Percentiles rank a stretch among this genome's conserved stretches.
These are phyloP conservation scores for Aegilops tauschii DNA, from an alignment of 176 grass and related monocot genomes.

Conservation along the genomic window DNA sequence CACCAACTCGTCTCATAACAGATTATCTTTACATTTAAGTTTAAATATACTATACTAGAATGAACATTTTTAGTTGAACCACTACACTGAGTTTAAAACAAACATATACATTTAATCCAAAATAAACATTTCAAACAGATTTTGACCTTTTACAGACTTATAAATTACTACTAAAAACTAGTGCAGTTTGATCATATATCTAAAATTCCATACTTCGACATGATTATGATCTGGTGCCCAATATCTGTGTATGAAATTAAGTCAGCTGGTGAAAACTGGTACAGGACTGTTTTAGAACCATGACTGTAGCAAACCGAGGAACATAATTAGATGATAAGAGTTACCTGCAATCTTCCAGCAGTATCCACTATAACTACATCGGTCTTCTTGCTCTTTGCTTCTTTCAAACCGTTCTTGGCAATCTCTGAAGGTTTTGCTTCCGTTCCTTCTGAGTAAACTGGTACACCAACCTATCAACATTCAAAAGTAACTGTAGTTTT, in stretches of 20 bases:
- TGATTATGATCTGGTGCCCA: background rate
- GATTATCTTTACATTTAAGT: background rate
- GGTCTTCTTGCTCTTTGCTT: slow-evolving; percentile 76
- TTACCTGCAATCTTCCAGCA: slow-evolving; percentile 91
- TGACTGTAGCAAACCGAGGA: background rate
- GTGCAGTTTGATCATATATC: background rate
- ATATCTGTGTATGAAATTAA: background rate
- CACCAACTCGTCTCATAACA: background rate
- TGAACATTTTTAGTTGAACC: background rate
- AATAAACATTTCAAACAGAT: background rate
- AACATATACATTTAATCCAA: background rate
- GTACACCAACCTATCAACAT: slow-evolving; percentile 70
- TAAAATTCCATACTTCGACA: slow-evolving; percentile 11
- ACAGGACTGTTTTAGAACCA: background rate
- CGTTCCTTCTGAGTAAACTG: slow-evolving; percentile 84
- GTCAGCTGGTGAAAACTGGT: background rate
- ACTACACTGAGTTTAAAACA: slow-evolving; percentile 10
- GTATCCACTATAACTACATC: slow-evolving; percentile 91
- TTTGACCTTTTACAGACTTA: slow-evolving; percentile 4
- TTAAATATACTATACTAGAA: slow-evolving; percentile 2
- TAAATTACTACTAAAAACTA: background rate
- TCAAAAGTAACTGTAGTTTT: background rate
- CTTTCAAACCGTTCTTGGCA: slow-evolving; percentile 75
- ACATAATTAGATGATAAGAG: slow-evolving; percentile 12
- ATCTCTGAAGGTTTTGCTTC: slow-evolving; percentile 79